These are phyloP conservation scores for Termitomyces sp. DNA, from an alignment of 768 basidiomycete species.

Conservation along the genomic window DNA sequence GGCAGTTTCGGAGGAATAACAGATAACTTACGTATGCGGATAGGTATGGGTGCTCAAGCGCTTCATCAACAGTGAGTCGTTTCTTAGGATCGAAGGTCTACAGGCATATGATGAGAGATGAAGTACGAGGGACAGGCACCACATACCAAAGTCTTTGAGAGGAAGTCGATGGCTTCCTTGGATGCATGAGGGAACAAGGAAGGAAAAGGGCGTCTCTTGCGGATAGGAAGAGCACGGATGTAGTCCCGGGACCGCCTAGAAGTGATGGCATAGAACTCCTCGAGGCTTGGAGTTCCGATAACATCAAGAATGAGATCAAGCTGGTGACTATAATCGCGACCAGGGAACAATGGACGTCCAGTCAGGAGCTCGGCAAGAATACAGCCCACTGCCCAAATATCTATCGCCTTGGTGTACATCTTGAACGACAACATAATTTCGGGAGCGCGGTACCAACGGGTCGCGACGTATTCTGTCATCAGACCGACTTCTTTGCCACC, in stretches of 20 bases:
- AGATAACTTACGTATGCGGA: conserved; percentile 69
- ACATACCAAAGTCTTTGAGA: conserved; percentile 76
- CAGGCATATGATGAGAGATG: background rate
- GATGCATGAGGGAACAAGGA: conserved; percentile 89
- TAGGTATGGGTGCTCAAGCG: conserved; percentile 89
- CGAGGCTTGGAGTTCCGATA: conserved; percentile 92
- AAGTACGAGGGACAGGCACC: background rate
- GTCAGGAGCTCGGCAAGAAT: conserved; percentile 94
- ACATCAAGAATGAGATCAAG: conserved; percentile 94
- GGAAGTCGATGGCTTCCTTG: conserved; percentile 61
- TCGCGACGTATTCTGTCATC: conserved; percentile 98
- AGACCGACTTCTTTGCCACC: conserved; percentile 82
- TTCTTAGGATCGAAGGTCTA: conserved; percentile 98
- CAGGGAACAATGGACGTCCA: conserved; percentile 94
- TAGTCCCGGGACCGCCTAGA: conserved; percentile 91
- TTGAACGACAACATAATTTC: conserved; percentile 99
- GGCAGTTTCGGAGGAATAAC: background rate
- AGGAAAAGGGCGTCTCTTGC: conserved; percentile 79
- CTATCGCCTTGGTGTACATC: conserved; percentile 96
- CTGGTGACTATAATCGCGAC: conserved; percentile 95
- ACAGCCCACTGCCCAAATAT: conserved; percentile 85
- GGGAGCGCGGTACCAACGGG: conserved; percentile 97
- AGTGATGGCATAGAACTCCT: conserved; percentile 97
- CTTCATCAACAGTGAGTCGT: conserved; percentile 91
- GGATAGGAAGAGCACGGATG: conserved; percentile 91